Conservation (phyloP, 129 eudicot species). For the Ambrosia trifida region DNA sequence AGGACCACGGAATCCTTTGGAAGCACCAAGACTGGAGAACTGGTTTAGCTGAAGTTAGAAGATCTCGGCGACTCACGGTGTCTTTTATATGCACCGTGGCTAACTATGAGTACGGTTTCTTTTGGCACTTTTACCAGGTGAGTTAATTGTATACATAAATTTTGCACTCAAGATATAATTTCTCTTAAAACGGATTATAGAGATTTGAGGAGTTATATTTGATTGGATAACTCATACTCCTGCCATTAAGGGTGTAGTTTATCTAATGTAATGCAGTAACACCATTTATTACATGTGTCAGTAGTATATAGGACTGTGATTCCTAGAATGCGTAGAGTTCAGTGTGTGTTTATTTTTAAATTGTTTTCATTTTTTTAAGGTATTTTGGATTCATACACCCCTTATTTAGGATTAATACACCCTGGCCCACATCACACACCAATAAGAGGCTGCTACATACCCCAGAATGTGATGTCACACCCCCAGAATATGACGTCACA, state of each 20-base stretch:
- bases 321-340: neutral
- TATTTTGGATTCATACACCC: no score
- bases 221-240: neutral
- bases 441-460: no score
- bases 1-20: conserved; percentile 88
- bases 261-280: conserved; percentile 1
- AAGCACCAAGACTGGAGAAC: conserved; percentile 98
- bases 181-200: no score
- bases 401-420: no score
- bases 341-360: neutral
- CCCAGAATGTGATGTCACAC: no score
- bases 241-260: conserved; percentile 1
- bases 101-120: conserved; percentile 86
- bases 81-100: conserved; percentile 90
- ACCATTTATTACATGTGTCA: conserved; percentile 11
- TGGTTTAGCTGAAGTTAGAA: conserved; percentile 83
- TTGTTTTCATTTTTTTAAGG: no score
- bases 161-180: neutral
- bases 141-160: conserved; percentile 32
- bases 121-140: conserved; percentile 96
- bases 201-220: conserved; percentile 6
- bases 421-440: no score
- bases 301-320: conserved; percentile 1
- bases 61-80: conserved; percentile 85
- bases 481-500: no score